Base-by-base conservation (phyloP, 1,284 basidiomycete species). In the Leucoagaricus sp. region DNA sequence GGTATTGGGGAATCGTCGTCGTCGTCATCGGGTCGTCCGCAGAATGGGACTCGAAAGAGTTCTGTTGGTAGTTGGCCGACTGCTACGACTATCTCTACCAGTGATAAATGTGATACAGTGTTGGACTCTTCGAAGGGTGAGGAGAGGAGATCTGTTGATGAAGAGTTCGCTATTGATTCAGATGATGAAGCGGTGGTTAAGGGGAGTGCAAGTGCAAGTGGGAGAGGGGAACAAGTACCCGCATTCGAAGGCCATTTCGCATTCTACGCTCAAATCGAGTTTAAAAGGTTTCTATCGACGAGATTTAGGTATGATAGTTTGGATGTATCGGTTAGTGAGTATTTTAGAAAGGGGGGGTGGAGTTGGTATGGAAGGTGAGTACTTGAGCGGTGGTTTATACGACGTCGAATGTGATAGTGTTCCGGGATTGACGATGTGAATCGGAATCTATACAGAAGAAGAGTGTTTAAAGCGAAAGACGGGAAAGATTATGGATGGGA, bases 401-500 rank as follows among this genome's bases (percentile, higher is more conserved):
- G n/a, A n/a, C n/a, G 13, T 10, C 26, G 6, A 33, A 31, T 33
- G 6, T 38, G 4, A 5, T 38, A 38, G 31, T 33, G 31, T 7
- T 13, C 31, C 13, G 7, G 13, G 31, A 33, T 33, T 33, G 1
- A 21, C 23, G 10, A 46, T 8, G 13, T n/a, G 15, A 28, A 3
- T 23, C 23, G 5, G 3, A 15, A 46, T 15, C 23, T 28, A 23
- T 25, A n/a, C 34, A 66, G 62, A 33, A 58, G 59, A 36, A 55
- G 65, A 36, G 46, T 58, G 8, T 66, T 65, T 49, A 63, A 50
- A 15, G 59, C 62, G 6, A 58, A 58, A 12, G 63, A 67, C 49
- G 65, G 64, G 3, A 58, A 54, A 41, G 60, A 60, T 41, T 67
- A 67, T 45, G 58, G 59, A 21, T 67, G 64, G 66, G 40, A 61